Evolutionary conservation across 305 asterid genomes (phyloP).

Genomic region (Striga hermonthica): DNA sequence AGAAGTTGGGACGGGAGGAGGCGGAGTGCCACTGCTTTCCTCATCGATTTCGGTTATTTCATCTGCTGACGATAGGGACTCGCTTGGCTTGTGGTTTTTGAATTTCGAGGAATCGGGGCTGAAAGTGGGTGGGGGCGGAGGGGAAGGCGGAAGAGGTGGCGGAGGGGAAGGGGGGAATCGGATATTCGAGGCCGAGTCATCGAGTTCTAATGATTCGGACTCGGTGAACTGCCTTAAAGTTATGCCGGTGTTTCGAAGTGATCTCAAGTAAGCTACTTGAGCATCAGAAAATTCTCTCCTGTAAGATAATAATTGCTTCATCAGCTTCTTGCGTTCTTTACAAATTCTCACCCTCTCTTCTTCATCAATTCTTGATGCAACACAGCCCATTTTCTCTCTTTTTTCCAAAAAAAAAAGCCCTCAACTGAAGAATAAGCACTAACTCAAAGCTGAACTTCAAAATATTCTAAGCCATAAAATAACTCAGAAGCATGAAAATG

Average conservation of each 20-base stretch:
- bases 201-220: conserved; percentile 65
- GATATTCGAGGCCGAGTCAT: conserved; percentile 42
- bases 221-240: conserved; percentile 86
- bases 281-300: conserved; percentile 73
- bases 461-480: no score
- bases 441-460: no score
- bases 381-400: conserved; percentile 67
- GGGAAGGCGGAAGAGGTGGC: conserved; percentile 59
- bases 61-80: conserved; percentile 34
- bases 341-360: conserved; percentile 70
- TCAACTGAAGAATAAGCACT: neutral
- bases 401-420: conserved; percentile 9
- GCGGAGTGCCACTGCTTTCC: conserved; percentile 48
- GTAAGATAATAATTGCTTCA: conserved; percentile 55
- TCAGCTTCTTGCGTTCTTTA: conserved; percentile 67
- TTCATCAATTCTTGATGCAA: conserved; percentile 63
- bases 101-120: conserved; percentile 57
- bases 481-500: no score
- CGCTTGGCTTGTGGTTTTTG: conserved; percentile 29
- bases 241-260: conserved; percentile 70
- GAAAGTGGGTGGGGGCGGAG: conserved; percentile 75
- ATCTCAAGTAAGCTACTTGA: conserved; percentile 65
- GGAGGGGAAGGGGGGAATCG: conserved; percentile 72
- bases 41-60: conserved; percentile 53
- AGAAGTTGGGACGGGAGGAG: conserved; percentile 53